phyloP scores from a whole-genome alignment of 2,329 filamentous ascomycete species.

The Microdochium trichocladiopsis region DNA sequence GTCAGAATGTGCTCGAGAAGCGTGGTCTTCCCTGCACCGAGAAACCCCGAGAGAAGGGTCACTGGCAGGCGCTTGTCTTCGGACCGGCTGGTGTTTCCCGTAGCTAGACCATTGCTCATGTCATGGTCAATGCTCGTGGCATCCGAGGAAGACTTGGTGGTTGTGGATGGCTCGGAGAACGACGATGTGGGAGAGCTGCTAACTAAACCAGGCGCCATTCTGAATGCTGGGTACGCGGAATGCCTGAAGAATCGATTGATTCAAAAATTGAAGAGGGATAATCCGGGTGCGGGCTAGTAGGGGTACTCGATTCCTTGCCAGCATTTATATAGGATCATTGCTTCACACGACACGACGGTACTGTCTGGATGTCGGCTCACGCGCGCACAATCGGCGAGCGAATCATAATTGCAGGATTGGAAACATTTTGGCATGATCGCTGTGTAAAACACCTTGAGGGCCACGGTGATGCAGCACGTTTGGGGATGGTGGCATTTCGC shows the following conservation, averaged over 20 bases:
- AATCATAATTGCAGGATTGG: not conserved
- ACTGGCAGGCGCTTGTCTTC: conserved; percentile 38
- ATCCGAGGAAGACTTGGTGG: not conserved
- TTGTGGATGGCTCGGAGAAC: not conserved
- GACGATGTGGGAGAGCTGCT: not conserved
- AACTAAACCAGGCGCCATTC: not conserved
- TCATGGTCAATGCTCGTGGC: not conserved
- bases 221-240: too few species aligned
- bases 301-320: too few species aligned
- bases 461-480: not conserved
- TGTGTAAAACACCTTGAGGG: not conserved
- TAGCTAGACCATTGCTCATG: not conserved
- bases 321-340: too few species aligned
- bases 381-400: not conserved
- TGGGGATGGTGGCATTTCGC: not conserved
- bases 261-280: too few species aligned
- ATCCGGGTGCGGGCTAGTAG: too few species aligned
- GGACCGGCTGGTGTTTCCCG: not conserved
- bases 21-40: conserved; percentile 66
- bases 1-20: conserved; percentile 62
- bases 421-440: not conserved
- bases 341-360: too few species aligned
- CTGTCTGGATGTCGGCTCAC: not conserved
- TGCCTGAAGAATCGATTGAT: too few species aligned
- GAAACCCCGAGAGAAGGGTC: conserved; percentile 53